A percentile compares a stretch with the other conserved stretches of the same genome.
Evolutionary conservation across 768 basidiomycete genomes (phyloP).

Genomic region (Filobasidium floriforme): DNA sequence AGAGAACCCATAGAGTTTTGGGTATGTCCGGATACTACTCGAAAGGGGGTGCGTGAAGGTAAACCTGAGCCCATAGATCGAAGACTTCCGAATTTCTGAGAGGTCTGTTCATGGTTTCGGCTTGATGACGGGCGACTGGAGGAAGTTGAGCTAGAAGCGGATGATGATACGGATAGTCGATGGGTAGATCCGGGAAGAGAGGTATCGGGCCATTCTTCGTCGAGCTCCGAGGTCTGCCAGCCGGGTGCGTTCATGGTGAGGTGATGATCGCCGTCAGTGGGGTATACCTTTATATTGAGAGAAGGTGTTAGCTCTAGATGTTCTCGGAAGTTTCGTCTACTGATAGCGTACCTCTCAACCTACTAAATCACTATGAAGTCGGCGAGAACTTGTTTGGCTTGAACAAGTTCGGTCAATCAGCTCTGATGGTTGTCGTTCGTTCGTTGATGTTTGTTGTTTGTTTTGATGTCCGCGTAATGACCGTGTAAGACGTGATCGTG

Average conservation of each 20-base stretch:
- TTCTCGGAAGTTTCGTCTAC: too few relatives aligned
- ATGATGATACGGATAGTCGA: slow-evolving; percentile 39
- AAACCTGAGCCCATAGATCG: background rate
- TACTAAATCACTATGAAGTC: too few relatives aligned
- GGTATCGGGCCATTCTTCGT: slow-evolving; percentile 79
- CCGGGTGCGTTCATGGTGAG: slow-evolving; percentile 25
- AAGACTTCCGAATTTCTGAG: background rate
- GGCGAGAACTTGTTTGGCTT: too few relatives aligned
- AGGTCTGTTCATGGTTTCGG: background rate
- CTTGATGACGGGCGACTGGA: slow-evolving; percentile 2
- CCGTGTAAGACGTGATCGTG: too few relatives aligned
- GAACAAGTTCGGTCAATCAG: background rate
- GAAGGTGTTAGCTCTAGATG: too few relatives aligned
- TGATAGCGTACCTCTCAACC: too few relatives aligned
- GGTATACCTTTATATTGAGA: too few relatives aligned
- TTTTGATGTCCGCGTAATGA: too few relatives aligned
- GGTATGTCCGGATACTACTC: slow-evolving; percentile 36
- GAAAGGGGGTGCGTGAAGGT: slow-evolving; percentile 1
- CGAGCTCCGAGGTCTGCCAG: slow-evolving; percentile 64
- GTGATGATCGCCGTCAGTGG: too few relatives aligned
- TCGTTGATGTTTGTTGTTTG: too few relatives aligned
- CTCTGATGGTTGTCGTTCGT: background rate
- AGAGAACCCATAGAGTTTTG: slow-evolving; percentile 25
- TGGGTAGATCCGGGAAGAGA: slow-evolving; percentile 25
- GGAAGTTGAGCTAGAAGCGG: slow-evolving; percentile 27